These are phyloP conservation scores for Rhamnella rubrinervis DNA, from an alignment of 331 rosid species.

Conservation along the genomic window DNA sequence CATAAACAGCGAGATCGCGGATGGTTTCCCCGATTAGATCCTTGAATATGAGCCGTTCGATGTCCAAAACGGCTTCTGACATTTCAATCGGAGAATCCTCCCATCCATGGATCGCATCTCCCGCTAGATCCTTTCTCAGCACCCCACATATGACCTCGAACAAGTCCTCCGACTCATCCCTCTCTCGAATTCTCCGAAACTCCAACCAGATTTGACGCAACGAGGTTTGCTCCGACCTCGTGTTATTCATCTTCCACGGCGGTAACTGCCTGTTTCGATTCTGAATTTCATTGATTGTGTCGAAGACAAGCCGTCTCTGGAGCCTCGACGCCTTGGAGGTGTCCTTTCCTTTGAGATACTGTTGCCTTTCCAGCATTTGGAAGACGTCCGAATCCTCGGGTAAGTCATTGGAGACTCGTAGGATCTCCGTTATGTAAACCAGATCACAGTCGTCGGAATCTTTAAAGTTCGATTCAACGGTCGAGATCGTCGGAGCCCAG, in stretches of 20 bases:
- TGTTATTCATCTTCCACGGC: constrained; percentile 57
- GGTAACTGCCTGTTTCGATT: constrained; percentile 51
- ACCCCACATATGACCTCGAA: constrained; percentile 64
- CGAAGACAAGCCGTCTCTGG: constrained; percentile 67
- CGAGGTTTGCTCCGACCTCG: constrained; percentile 18
- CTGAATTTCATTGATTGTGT: constrained; percentile 63
- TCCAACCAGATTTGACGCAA: constrained; percentile 63
- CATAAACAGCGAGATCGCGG: constrained; percentile 49
- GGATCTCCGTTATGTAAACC: constrained; percentile 63
- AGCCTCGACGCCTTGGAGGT: constrained; percentile 51
- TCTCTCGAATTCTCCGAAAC: constrained; percentile 55
- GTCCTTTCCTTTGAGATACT: constrained; percentile 60
- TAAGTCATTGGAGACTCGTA: constrained; percentile 55
- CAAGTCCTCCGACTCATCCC: constrained; percentile 59
- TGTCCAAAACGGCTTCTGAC: constrained; percentile 67
- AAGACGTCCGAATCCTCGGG: constrained; percentile 63
- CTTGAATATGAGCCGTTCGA: constrained; percentile 81
- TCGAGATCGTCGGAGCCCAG: constrained; percentile 41
- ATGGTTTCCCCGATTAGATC: constrained; percentile 83
- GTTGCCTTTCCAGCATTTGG: constrained; percentile 67
- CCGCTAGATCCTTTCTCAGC: constrained; percentile 68
- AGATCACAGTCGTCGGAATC: constrained; percentile 57
- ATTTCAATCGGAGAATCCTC: constrained; percentile 59
- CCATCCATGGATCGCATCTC: constrained; percentile 58
- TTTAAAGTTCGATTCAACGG: constrained; percentile 42